Conservation (phyloP, 2,329 filamentous ascomycete species). For the Fusarium mangiferae region DNA sequence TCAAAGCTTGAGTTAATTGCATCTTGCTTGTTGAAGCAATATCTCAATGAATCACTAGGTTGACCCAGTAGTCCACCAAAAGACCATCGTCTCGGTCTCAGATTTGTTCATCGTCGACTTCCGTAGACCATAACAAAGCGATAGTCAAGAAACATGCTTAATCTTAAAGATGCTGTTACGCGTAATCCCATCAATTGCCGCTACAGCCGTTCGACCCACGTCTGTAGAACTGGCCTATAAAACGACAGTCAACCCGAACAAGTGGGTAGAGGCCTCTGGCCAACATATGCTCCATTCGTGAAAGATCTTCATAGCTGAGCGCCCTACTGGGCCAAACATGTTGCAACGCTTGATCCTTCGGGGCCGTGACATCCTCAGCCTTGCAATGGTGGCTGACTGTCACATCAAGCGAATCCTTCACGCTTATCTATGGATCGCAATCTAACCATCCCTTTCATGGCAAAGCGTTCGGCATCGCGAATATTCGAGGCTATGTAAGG, state of each 20-base stretch:
- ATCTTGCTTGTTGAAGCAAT: too few relatives aligned
- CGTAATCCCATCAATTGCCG: background rate
- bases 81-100: background rate
- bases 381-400: background rate
- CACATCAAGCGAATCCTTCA: background rate
- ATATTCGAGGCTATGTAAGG: background rate
- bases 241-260: background rate
- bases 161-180: background rate
- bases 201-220: background rate
- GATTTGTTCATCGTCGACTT: background rate
- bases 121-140: background rate
- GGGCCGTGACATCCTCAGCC: background rate
- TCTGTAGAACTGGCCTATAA: background rate
- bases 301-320: background rate
- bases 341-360: background rate
- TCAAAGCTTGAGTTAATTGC: fast-evolving
- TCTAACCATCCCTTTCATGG: background rate
- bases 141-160: background rate
- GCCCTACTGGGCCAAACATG: background rate
- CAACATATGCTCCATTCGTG: background rate
- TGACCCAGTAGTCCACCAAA: fast-evolving
- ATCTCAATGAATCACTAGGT: fast-evolving
- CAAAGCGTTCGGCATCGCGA: background rate
- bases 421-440: slow-evolving; percentile 2
- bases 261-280: background rate